Percentiles rank a stretch among this genome's conserved stretches.
Conservation (phyloP, 2,329 filamentous ascomycete genomes). For the Xylaria sp. region DNA sequence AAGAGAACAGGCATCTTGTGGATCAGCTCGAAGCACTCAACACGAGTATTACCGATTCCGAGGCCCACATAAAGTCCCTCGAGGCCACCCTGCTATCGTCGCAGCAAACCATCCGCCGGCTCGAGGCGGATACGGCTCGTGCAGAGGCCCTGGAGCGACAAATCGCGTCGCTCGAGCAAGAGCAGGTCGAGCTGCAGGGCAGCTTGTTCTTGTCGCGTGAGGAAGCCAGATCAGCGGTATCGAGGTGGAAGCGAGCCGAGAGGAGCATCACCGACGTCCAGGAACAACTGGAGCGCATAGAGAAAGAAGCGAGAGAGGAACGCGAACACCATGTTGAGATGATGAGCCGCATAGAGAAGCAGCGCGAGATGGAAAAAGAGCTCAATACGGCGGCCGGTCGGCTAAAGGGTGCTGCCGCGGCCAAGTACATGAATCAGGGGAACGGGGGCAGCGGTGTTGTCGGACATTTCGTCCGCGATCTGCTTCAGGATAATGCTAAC, state of each 20-base stretch:
- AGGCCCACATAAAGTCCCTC: conserved; percentile 80
- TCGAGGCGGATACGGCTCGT: conserved; percentile 78
- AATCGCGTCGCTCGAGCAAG: conserved; percentile 80
- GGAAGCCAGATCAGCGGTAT: conserved; percentile 80
- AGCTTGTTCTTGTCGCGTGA: conserved; percentile 74
- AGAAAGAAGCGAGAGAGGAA: conserved; percentile 83
- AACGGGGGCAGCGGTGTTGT: conserved; percentile 76
- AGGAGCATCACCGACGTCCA: conserved; percentile 80
- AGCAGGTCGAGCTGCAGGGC: conserved; percentile 78
- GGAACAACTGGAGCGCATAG: conserved; percentile 88
- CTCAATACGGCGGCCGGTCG: conserved; percentile 82
- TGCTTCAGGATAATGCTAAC: conserved; percentile 94
- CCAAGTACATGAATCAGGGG: conserved; percentile 70
- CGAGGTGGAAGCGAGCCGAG: conserved; percentile 88
- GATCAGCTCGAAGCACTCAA: conserved; percentile 89
- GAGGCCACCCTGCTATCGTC: conserved; percentile 81
- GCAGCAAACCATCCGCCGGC: conserved; percentile 78
- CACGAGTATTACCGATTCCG: conserved; percentile 79
- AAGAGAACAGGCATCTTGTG: conserved; percentile 84
- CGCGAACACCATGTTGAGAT: conserved; percentile 84
- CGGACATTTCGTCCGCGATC: conserved; percentile 95
- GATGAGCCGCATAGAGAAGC: conserved; percentile 83
- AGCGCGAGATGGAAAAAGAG: conserved; percentile 84
- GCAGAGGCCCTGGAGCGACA: conserved; percentile 85
- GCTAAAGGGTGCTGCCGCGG: conserved; percentile 82